These are phyloP conservation scores for Paramecium sonneborni DNA, from an alignment of 73 alveolate species.

Conservation along the genomic window DNA sequence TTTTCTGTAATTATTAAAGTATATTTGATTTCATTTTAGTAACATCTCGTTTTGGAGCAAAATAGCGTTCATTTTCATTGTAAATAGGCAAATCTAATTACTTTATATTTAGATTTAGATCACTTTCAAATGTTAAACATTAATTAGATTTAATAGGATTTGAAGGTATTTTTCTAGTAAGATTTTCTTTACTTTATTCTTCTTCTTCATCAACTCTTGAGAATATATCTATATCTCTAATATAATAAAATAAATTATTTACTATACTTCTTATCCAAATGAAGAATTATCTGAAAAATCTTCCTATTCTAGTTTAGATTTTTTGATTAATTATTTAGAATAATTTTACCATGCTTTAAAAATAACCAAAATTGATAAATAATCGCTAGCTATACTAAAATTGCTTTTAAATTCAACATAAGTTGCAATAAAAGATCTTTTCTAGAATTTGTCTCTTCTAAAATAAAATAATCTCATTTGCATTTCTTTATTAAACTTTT, in stretches of 20 bases:
- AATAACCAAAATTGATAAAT: background rate
- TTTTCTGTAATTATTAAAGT: background rate
- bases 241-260: background rate
- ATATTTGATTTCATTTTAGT: background rate
- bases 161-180: background rate
- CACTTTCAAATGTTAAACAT: constrained; percentile 31
- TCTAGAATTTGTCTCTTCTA: background rate
- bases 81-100: background rate
- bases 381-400: constrained; percentile 3
- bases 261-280: constrained; percentile 4
- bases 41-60: background rate
- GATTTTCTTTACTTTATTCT: background rate
- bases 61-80: background rate
- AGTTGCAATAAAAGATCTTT: background rate
- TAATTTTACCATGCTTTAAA: constrained; percentile 34
- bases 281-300: background rate
- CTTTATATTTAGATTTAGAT: background rate
- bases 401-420: background rate
- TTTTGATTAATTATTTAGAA: background rate
- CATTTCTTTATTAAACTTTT: constrained; percentile 23
- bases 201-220: constrained; percentile 1
- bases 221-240: constrained; percentile 19
- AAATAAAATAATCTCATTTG: background rate
- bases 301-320: background rate
- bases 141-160: background rate